These are phyloP conservation scores for Zasmidium angulare DNA, from an alignment of 2,329 filamentous ascomycete genomes.

Conservation along the genomic window DNA sequence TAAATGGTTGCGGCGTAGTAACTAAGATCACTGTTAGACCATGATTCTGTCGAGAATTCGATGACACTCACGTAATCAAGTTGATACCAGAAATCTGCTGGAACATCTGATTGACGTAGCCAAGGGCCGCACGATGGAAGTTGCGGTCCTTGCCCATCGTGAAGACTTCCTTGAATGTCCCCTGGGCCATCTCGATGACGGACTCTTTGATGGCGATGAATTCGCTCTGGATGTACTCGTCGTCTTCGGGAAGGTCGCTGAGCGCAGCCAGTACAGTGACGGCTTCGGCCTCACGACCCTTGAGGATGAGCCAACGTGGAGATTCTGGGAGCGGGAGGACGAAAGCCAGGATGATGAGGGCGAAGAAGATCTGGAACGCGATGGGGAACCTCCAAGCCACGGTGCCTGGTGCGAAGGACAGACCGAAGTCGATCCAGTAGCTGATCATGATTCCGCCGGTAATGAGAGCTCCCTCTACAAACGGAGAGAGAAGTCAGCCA, in stretches of 20 bases:
- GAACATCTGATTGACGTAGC: constrained; percentile 47
- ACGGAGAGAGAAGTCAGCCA: too few species aligned
- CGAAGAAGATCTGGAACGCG: constrained; percentile 55
- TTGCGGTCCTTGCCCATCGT: constrained; percentile 43
- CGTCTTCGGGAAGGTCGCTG: constrained; percentile 39
- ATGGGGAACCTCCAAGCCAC: constrained; percentile 55
- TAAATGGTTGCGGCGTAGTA: constrained; percentile 52
- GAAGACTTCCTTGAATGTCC: constrained; percentile 32
- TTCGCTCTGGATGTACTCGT: constrained; percentile 26
- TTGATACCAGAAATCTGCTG: constrained; percentile 43
- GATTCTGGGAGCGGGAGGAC: constrained; percentile 49
- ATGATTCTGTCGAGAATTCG: neutral
- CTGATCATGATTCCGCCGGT: constrained; percentile 24
- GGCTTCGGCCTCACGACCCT: constrained; percentile 35
- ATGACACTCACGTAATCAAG: constrained; percentile 21
- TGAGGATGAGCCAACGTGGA: constrained; percentile 42
- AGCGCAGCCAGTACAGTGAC: constrained; percentile 32
- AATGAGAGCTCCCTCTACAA: constrained; percentile 49
- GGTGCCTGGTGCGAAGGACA: constrained; percentile 38
- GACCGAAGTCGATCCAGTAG: constrained; percentile 54
- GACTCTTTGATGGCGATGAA: constrained; percentile 37
- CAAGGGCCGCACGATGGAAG: constrained; percentile 45
- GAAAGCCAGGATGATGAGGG: constrained; percentile 43
- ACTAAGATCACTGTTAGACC: neutral
- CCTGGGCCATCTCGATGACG: constrained; percentile 35